Conservation (phyloP, 495 filamentous ascomycete species). For the Neohortaea acidophila region DNA sequence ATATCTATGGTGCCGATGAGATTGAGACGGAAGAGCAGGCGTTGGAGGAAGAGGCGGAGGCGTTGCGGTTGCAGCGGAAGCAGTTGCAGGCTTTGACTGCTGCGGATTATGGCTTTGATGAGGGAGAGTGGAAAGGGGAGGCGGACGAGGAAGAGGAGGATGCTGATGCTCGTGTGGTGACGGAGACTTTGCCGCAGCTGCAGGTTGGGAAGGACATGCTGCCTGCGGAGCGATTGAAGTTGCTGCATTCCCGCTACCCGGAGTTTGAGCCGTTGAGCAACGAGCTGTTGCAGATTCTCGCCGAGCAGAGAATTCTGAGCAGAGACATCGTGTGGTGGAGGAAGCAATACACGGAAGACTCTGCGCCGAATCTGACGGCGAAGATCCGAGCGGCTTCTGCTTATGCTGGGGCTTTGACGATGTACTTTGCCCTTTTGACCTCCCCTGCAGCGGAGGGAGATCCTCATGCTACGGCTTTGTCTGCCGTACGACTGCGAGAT, state of each 20-base stretch:
- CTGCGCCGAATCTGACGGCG: constrained; percentile 4
- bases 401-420: constrained; percentile 69
- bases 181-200: constrained; percentile 66
- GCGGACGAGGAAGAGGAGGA: constrained; percentile 30
- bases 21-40: constrained; percentile 89
- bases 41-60: constrained; percentile 81
- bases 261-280: constrained; percentile 77
- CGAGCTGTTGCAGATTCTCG: constrained; percentile 61
- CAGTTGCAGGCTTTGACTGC: constrained; percentile 71
- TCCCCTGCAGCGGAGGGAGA: constrained; percentile 43
- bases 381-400: constrained; percentile 53
- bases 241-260: constrained; percentile 68
- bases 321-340: not conserved
- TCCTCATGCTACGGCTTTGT: constrained; percentile 33
- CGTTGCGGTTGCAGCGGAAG: constrained; percentile 73
- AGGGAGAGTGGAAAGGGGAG: constrained; percentile 58
- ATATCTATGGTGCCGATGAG: constrained; percentile 80
- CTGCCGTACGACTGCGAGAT: constrained; percentile 61
- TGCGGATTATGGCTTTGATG: constrained; percentile 83
- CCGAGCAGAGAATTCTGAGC: constrained; percentile 41
- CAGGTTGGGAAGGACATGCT: constrained; percentile 69
- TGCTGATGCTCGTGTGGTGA: constrained; percentile 41
- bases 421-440: constrained; percentile 86
- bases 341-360: not conserved
- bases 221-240: constrained; percentile 54